Percentiles rank a stretch among this genome's conserved stretches.
phyloP scores from a whole-genome alignment of 441 rosid species.

The Gossypium aridum region DNA sequence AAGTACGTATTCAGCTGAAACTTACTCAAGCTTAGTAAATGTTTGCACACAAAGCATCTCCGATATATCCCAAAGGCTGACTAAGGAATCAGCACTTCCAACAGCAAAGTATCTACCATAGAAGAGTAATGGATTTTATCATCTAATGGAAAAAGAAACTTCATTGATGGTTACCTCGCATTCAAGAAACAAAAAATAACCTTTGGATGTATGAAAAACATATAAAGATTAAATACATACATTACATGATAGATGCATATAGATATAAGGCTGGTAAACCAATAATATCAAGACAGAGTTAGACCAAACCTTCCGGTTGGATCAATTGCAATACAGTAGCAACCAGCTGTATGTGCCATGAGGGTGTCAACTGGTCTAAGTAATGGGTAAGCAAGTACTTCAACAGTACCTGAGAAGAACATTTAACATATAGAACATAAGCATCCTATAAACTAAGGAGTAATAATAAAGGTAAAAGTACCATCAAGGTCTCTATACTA shows the following conservation, averaged over 20 bases:
- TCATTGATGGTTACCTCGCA: neutral
- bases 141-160: neutral
- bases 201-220: neutral
- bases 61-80: conserved; percentile 95
- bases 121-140: neutral
- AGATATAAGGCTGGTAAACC: neutral
- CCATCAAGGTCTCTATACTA: too few species aligned
- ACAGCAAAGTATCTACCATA: conserved; percentile 84
- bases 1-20: conserved; percentile 5
- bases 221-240: neutral
- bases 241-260: neutral
- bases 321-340: conserved; percentile 97
- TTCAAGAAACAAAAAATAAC: neutral
- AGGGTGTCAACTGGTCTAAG: conserved; percentile 78
- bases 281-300: conserved; percentile 5
- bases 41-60: conserved; percentile 91
- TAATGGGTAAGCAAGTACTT: conserved; percentile 84
- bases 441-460: neutral
- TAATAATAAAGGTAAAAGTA: neutral
- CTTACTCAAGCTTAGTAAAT: conserved; percentile 93
- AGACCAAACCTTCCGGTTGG: conserved; percentile 72
- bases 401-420: conserved; percentile 65
- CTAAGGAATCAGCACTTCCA: conserved; percentile 98
- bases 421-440: neutral
- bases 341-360: conserved; percentile 95